Base-by-base conservation (phyloP, 1,284 basidiomycete genomes). In the Cutaneotrichosporon arboriforme region DNA sequence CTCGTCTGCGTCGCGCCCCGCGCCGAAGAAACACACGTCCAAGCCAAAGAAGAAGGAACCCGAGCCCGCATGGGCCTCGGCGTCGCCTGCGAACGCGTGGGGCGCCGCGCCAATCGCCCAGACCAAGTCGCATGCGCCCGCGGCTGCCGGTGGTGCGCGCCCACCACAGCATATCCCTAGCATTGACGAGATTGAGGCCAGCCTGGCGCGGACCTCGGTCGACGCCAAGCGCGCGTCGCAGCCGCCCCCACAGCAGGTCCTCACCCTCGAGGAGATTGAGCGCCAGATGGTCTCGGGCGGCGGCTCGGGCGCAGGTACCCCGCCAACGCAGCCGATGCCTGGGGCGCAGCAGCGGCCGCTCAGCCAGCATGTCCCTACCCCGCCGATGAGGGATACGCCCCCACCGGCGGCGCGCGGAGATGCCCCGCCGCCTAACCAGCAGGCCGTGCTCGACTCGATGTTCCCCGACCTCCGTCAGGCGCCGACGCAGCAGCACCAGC, bases 171-270 rank as follows among this genome's bases (percentile, higher is more conserved):
- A 83, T 35, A 81, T 83, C 31, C 83, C 86, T 52, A 94, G 90
- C 0, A 74, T 97, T 22, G 88, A 92, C 61, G 91, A 97, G 71
- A 89, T 97, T 58, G 94, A 98, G 72, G 86, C 88, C 4, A 90
- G 97, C 73, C 89, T 94, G 86, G 64, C 74, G 14, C 59, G 61
- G 4, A 60, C 68, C 18, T 51, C 60, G 37, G 51, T 66, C 21
- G 46, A 44, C 38, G 44, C 41, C 39, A 55, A 15, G 40, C 61
- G 42, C 51, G 51, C 22, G 22, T 52, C 26, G 43, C 55, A 49
- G 58, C 57, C 21, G 23, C n/a, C 64, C 5, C 35, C 31, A 4
- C 41, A 49, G 35, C 54, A 48, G 47, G 62, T 73, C 18, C 53
- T 75, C 35, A 72, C 70, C 8, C 63, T 77, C 35, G 75, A 76